Evolutionary conservation across 352 stramenopile species (phyloP).

Genomic region (Phytopythium litorale): DNA sequence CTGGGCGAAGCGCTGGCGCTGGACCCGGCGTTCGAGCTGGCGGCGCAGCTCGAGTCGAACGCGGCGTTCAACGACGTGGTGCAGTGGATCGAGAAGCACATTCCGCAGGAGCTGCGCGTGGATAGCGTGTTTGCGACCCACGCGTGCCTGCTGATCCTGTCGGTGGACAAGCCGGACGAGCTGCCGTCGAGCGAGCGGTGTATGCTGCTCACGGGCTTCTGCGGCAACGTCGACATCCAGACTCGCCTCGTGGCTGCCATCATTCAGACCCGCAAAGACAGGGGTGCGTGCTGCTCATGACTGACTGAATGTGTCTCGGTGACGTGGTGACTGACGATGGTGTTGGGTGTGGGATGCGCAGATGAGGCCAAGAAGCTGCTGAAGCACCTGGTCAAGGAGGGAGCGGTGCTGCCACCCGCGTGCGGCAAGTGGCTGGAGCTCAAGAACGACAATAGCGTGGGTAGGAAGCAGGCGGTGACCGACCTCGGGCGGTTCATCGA

Average conservation of each 20-base stretch:
- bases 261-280: slow-evolving; percentile 57
- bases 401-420: slow-evolving; percentile 37
- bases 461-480: slow-evolving; percentile 61
- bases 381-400: slow-evolving; percentile 66
- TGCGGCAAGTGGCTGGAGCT: slow-evolving; percentile 73
- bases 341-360: slow-evolving; percentile 16
- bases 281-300: slow-evolving; percentile 26
- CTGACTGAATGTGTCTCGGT: slow-evolving; percentile 9
- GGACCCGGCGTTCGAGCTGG: slow-evolving; percentile 52
- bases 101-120: slow-evolving; percentile 41
- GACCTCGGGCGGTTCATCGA: slow-evolving; percentile 74
- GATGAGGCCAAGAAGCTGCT: slow-evolving; percentile 65
- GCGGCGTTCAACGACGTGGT: slow-evolving; percentile 51
- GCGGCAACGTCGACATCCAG: slow-evolving; percentile 57
- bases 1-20: slow-evolving; percentile 55
- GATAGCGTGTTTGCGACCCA: slow-evolving; percentile 63
- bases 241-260: slow-evolving; percentile 57
- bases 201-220: slow-evolving; percentile 75
- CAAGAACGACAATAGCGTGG: slow-evolving; percentile 71
- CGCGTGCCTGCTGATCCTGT: slow-evolving; percentile 64
- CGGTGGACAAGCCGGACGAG: slow-evolving; percentile 40
- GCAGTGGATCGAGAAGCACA: slow-evolving; percentile 47
- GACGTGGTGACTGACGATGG: slow-evolving; percentile 9
- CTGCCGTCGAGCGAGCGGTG: slow-evolving; percentile 52
- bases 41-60: slow-evolving; percentile 35